phyloP scores from a whole-genome alignment of 2,329 filamentous ascomycete genomes.

The Microthyrium microscopicum region DNA sequence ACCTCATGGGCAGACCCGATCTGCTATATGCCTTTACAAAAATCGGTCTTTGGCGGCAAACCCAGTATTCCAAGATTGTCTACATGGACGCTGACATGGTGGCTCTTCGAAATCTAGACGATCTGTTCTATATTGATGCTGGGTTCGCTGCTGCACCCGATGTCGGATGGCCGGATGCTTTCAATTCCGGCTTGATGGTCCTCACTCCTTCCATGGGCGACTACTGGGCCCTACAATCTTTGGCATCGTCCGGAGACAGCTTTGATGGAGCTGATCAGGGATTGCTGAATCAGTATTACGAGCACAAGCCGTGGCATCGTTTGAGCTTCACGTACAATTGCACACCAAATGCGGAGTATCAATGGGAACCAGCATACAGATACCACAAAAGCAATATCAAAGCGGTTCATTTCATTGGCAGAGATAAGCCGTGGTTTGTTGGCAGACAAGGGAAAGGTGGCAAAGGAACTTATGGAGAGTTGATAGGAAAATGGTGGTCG shows the following conservation, averaged over 20 bases:
- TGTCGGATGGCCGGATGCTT: slow-evolving; percentile 94
- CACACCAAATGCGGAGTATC: slow-evolving; percentile 90
- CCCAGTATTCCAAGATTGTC: slow-evolving; percentile 79
- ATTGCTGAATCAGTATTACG: slow-evolving; percentile 85
- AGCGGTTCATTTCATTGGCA: slow-evolving; percentile 87
- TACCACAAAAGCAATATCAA: slow-evolving; percentile 84
- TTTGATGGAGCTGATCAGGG: slow-evolving; percentile 97
- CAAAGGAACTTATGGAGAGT: slow-evolving; percentile 58
- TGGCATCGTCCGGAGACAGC: slow-evolving; percentile 75
- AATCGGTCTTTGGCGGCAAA: slow-evolving; percentile 83
- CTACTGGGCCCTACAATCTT: slow-evolving; percentile 67
- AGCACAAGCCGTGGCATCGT: slow-evolving; percentile 58
- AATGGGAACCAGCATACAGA: slow-evolving; percentile 87
- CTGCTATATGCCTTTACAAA: slow-evolving; percentile 91
- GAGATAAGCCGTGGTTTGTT: slow-evolving; percentile 66
- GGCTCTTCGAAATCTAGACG: slow-evolving; percentile 77
- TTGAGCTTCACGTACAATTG: slow-evolving; percentile 94
- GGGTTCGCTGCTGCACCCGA: slow-evolving; percentile 66
- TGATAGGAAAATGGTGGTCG: slow-evolving; percentile 82
- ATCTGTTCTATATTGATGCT: slow-evolving; percentile 58
- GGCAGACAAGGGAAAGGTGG: slow-evolving; percentile 29
- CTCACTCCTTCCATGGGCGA: slow-evolving; percentile 73
- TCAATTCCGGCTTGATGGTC: slow-evolving; percentile 97
- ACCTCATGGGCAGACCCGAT: slow-evolving; percentile 81
- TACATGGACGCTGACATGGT: slow-evolving; percentile 92